Conservation (phyloP, 768 basidiomycete genomes). For the Mycena galericulata region DNA sequence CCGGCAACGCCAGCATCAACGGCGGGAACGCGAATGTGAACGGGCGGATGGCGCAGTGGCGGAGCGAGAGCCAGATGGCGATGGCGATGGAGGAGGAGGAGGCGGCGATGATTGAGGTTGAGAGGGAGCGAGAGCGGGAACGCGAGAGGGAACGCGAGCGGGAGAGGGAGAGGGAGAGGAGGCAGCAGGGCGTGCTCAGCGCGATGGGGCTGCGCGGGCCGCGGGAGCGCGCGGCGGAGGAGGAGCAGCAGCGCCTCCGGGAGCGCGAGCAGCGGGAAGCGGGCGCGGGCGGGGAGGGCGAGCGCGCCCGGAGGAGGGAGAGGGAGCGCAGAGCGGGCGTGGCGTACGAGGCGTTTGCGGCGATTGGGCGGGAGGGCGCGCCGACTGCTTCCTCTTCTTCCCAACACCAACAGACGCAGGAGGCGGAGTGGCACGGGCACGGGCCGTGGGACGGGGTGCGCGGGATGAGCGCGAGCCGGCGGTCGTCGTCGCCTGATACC, state of each 20-base stretch:
- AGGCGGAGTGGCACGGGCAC: background rate
- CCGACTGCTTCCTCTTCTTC: background rate
- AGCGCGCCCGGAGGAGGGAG: slow-evolving; percentile 53
- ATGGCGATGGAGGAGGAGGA: background rate
- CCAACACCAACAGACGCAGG: background rate
- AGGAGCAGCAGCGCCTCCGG: slow-evolving; percentile 23
- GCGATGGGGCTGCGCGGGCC: slow-evolving; percentile 27
- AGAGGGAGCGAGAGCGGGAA: too few relatives aligned
- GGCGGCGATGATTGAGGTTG: too few relatives aligned
- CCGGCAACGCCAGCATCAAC: background rate
- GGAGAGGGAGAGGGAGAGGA: too few relatives aligned
- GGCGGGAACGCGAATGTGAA: background rate
- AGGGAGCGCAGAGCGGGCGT: slow-evolving; percentile 53
- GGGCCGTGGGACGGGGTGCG: too few relatives aligned
- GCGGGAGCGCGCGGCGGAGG: background rate
- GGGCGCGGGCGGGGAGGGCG: slow-evolving; percentile 15
- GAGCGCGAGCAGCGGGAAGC: background rate
- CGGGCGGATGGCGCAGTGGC: background rate
- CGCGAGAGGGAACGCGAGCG: too few relatives aligned
- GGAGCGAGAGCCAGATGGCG: background rate
- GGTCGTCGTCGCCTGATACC: too few relatives aligned
- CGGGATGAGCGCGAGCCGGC: too few relatives aligned
- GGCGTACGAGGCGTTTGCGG: slow-evolving; percentile 35
- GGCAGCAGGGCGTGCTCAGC: background rate
- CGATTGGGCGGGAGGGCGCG: background rate